phyloP scores from a whole-genome alignment of 1,139 yeast genomes.

The Yamadazyma kanchanaburiensis region DNA sequence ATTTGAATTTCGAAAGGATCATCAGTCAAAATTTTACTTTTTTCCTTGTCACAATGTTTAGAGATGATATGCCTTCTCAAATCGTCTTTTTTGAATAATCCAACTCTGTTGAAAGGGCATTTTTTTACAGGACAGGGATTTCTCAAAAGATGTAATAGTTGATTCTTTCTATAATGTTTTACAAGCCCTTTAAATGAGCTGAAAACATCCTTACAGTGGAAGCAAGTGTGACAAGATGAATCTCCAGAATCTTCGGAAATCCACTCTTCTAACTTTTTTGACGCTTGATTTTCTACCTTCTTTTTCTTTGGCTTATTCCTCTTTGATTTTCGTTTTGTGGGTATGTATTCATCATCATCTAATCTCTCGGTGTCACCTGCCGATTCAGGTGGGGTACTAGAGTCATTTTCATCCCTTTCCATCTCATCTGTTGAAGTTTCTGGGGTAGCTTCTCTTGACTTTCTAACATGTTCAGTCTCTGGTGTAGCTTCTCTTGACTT shows the following conservation, averaged over 20 bases:
- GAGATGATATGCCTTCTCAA: conserved; percentile 55
- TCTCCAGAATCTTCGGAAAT: neutral
- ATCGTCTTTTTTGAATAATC: conserved; percentile 54
- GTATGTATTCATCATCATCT: neutral
- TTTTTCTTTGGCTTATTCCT: too few species aligned
- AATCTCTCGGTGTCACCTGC: neutral
- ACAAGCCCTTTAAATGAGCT: conserved; percentile 5
- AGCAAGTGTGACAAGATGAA: conserved; percentile 2
- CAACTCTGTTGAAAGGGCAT: conserved; percentile 63
- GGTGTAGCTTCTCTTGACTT: too few species aligned
- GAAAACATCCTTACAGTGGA: conserved; percentile 10
- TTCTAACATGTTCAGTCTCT: too few species aligned
- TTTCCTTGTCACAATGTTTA: conserved; percentile 34
- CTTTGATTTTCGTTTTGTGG: too few species aligned
- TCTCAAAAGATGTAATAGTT: conserved; percentile 9
- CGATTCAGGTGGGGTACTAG: neutral
- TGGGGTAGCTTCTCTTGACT: too few species aligned
- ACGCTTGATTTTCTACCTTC: too few species aligned
- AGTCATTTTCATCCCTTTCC: neutral
- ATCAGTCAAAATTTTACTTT: conserved; percentile 1
- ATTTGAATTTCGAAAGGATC: conserved; percentile 9
- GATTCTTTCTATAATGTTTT: conserved; percentile 9
- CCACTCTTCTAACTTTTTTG: too few species aligned
- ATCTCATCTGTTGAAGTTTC: too few species aligned
- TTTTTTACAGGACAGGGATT: conserved; percentile 42